Percentiles rank a stretch among this genome's conserved stretches.
These are phyloP conservation scores for Pseudonitzschia delicatissima DNA, from an alignment of 108 stramenopile species.

Conservation along the genomic window DNA sequence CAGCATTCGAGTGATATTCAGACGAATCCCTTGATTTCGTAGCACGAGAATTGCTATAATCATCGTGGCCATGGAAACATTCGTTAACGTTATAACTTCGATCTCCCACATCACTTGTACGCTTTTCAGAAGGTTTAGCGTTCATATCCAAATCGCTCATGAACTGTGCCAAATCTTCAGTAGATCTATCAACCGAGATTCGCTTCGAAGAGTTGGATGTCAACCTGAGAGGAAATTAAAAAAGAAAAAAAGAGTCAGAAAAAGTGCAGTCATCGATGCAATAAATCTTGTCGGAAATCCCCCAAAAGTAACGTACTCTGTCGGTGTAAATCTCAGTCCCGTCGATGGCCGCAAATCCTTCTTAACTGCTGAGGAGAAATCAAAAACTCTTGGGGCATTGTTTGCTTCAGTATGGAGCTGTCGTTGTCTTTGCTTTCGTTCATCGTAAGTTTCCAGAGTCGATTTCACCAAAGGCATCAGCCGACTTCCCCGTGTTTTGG, in stretches of 20 bases:
- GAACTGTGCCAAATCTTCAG: slow-evolving; percentile 9
- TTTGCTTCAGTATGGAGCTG: not conserved
- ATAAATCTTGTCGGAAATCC: not conserved
- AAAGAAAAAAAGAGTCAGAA: not conserved
- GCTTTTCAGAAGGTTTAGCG: slow-evolving; percentile 1
- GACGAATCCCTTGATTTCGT: slow-evolving; percentile 18
- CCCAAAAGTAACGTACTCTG: slow-evolving; percentile 13
- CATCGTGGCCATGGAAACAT: not conserved
- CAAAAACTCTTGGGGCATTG: not conserved
- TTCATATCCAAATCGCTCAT: slow-evolving; percentile 23
- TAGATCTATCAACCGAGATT: not conserved
- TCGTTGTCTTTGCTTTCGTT: slow-evolving; percentile 9
- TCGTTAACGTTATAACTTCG: slow-evolving; percentile 15
- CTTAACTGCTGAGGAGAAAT: slow-evolving; percentile 7
- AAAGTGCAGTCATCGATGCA: not conserved
- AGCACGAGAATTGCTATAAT: not conserved
- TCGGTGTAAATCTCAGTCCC: slow-evolving; percentile 11
- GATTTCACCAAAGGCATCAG: slow-evolving; percentile 29
- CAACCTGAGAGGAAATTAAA: slow-evolving; percentile 15
- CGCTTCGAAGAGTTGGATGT: slow-evolving; percentile 8
- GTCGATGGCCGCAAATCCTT: not conserved
- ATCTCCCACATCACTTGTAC: slow-evolving; percentile 7
- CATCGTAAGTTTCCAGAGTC: slow-evolving; percentile 27
- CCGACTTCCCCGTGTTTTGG: slow-evolving; percentile 25
- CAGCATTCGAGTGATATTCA: slow-evolving; percentile 28